These are phyloP conservation scores for Tetradesmus lagerheimii DNA, from an alignment of 139 green algal species.

Conservation along the genomic window DNA sequence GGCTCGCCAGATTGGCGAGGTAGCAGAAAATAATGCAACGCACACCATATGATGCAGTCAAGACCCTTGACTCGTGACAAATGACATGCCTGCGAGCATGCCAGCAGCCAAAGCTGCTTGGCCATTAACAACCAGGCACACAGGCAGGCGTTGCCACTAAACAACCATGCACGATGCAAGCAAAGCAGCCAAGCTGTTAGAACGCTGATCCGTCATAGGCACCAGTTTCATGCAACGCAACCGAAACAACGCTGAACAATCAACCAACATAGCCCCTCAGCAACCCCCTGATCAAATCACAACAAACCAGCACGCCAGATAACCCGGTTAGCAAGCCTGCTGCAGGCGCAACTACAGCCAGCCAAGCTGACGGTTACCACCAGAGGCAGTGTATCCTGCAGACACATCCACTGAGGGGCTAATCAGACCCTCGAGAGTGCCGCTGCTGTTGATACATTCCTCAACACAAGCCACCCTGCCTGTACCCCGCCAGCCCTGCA, in stretches of 20 bases:
- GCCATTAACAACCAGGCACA: too few species aligned
- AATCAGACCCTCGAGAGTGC: not conserved
- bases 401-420: not conserved
- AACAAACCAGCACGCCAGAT: not conserved
- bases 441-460: not conserved
- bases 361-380: not conserved
- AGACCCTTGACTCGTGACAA: too few species aligned
- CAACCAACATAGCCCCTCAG: not conserved
- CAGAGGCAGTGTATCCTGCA: not conserved
- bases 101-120: too few species aligned
- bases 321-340: not conserved
- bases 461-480: not conserved
- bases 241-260: not conserved
- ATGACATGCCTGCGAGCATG: too few species aligned
- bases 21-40: too few species aligned
- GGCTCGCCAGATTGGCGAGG: too few species aligned
- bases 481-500: not conserved
- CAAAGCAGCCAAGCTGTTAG: too few species aligned
- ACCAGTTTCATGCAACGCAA: not conserved
- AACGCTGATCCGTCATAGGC: too few species aligned
- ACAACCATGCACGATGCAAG: too few species aligned
- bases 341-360: slow-evolving; percentile 1
- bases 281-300: not conserved
- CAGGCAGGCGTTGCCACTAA: too few species aligned
- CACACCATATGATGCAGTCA: too few species aligned